Conservation (phyloP, 495 filamentous ascomycete species). For the Lichina pygmaea region DNA sequence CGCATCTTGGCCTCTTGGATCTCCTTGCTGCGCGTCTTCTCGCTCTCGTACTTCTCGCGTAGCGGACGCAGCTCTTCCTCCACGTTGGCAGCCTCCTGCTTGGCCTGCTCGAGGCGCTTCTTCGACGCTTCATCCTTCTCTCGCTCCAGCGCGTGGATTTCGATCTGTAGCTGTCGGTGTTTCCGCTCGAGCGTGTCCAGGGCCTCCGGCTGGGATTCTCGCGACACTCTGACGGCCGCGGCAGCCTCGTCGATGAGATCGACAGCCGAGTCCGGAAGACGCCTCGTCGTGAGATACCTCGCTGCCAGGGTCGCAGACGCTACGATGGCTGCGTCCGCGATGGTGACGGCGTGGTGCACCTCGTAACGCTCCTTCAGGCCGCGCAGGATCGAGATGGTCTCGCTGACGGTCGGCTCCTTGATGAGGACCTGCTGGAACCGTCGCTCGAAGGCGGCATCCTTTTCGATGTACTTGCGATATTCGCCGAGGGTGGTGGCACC, state of each 20-base stretch:
- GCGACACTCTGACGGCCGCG: conserved; percentile 73
- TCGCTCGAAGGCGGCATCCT: conserved; percentile 90
- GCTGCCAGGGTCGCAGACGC: conserved; percentile 69
- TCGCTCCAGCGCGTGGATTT: conserved; percentile 78
- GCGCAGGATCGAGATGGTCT: conserved; percentile 90
- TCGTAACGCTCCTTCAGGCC: conserved; percentile 94
- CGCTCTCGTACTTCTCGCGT: conserved; percentile 82
- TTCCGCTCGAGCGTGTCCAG: conserved; percentile 79
- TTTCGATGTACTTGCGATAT: conserved; percentile 98
- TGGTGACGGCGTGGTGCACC: conserved; percentile 91
- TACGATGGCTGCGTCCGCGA: conserved; percentile 79
- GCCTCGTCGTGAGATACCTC: conserved; percentile 68
- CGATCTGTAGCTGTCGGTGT: conserved; percentile 72
- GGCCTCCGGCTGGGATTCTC: conserved; percentile 85
- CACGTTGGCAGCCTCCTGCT: conserved; percentile 74
- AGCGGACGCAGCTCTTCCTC: conserved; percentile 75
- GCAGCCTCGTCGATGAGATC: conserved; percentile 93
- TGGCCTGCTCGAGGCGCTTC: conserved; percentile 50
- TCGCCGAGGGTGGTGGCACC: conserved; percentile 85
- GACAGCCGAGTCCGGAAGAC: conserved; percentile 87
- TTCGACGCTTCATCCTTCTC: conserved; percentile 89
- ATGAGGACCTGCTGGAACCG: conserved; percentile 95
- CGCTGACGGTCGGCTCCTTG: conserved; percentile 65
- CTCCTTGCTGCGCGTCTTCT: conserved; percentile 62
- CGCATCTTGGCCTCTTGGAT: conserved; percentile 95